Evolutionary conservation across 1,284 basidiomycete genomes (phyloP).

Genomic region (Leccinum brunneo-olivaceum): DNA sequence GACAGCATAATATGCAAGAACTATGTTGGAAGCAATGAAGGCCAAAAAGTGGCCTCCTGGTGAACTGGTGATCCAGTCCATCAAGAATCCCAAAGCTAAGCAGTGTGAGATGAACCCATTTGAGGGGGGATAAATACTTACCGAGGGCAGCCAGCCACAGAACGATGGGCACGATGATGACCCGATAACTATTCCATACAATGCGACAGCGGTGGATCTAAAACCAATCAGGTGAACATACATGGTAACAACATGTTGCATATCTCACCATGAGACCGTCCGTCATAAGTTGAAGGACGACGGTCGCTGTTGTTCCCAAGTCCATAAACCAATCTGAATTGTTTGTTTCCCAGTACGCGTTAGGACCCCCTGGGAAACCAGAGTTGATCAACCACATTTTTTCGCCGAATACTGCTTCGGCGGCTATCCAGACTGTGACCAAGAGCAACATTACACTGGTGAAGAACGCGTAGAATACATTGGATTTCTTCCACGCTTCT

Average conservation of each 20-base stretch:
- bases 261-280: slow-evolving; percentile 25
- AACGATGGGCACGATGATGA: slow-evolving; percentile 12
- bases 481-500: slow-evolving; percentile 5
- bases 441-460: slow-evolving; percentile 18
- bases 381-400: slow-evolving; percentile 18
- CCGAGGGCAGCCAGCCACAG: slow-evolving; percentile 24
- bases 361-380: slow-evolving; percentile 14
- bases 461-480: slow-evolving; percentile 15
- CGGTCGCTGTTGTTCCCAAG: slow-evolving; percentile 7
- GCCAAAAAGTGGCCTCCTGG: slow-evolving; percentile 20
- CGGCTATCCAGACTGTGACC: slow-evolving; percentile 19
- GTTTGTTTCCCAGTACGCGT: slow-evolving; percentile 12
- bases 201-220: slow-evolving; percentile 23
- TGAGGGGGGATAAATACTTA: slow-evolving; percentile 4
- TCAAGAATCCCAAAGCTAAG: slow-evolving; percentile 15
- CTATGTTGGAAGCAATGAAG: slow-evolving; percentile 11
- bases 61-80: slow-evolving; percentile 8
- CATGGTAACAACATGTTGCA: not conserved
- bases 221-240: not conserved
- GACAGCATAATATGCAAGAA: slow-evolving; percentile 17
- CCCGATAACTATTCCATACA: slow-evolving; percentile 12
- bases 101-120: slow-evolving; percentile 8
- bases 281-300: slow-evolving; percentile 23
- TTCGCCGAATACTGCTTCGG: slow-evolving; percentile 12
- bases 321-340: slow-evolving; percentile 19